A percentile compares a stretch with the other conserved stretches of the same genome.
Evolutionary conservation across 495 filamentous ascomycete genomes (phyloP).

Genomic region (Mytilinidion resinicola): DNA sequence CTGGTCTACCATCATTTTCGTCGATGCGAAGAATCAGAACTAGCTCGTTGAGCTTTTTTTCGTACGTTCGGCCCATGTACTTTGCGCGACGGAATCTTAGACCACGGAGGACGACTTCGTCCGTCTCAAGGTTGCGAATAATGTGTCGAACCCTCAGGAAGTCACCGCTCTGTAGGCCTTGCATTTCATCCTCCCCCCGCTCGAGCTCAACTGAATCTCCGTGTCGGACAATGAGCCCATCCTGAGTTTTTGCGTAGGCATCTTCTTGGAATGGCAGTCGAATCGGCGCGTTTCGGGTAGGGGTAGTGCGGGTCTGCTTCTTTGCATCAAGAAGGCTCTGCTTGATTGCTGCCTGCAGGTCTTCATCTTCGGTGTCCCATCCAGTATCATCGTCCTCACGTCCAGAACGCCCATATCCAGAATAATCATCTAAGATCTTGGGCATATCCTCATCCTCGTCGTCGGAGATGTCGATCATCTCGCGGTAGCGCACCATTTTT

Average conservation of each 20-base stretch:
- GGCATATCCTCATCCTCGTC: neutral
- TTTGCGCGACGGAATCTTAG: slow-evolving; percentile 21
- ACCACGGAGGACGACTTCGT: slow-evolving; percentile 20
- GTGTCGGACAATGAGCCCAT: neutral
- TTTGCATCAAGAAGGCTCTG: too few relatives aligned
- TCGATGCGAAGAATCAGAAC: slow-evolving; percentile 46
- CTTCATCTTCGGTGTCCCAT: too few relatives aligned
- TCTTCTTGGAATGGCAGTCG: neutral
- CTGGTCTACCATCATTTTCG: slow-evolving; percentile 36
- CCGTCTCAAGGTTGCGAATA: slow-evolving; percentile 7
- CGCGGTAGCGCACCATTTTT: too few relatives aligned
- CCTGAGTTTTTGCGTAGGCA: neutral
- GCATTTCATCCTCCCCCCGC: neutral
- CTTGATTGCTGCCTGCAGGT: too few relatives aligned
- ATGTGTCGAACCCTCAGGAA: slow-evolving; percentile 28
- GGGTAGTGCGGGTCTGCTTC: too few relatives aligned
- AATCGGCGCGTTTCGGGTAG: neutral
- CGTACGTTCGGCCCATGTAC: slow-evolving; percentile 10
- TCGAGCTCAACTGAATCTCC: slow-evolving; percentile 19
- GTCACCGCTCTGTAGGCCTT: slow-evolving; percentile 14
- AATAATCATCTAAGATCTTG: too few relatives aligned
- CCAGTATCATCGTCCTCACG: too few relatives aligned
- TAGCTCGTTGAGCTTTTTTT: slow-evolving; percentile 46
- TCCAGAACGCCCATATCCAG: too few relatives aligned
- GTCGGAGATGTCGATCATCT: neutral